Evolutionary conservation across 805 yeast genomes (phyloP), one percentile per base, ranked within the genome.

Genomic region (Sugiyamaella valdiviana): DNA sequence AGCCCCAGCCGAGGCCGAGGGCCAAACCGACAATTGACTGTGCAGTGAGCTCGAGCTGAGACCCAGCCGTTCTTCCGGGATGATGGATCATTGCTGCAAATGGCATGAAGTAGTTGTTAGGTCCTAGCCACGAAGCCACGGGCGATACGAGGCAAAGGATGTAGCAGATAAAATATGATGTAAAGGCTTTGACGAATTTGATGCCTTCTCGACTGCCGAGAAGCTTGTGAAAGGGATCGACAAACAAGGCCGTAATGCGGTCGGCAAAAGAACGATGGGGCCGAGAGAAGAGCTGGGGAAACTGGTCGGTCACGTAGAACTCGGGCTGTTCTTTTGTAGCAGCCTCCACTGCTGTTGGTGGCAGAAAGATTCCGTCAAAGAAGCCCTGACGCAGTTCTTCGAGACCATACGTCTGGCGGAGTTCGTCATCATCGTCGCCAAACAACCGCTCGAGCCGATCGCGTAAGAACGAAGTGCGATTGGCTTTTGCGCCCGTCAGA

Each of bases 301-400:
- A 14, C 20, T 26, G 17, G 12, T 21, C 45, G 24, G 16, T 19
- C 24, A 14, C 16, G 16, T 35, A 19, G 15, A 23, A 10, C 20
- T 15, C 20, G n/a, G 23, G 36, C 15, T 46, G 21, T 15, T 50
- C 48, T 32, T 21, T 39, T 21, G 44, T 42, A 1, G 42, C 47
- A 14, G 10, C 17, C 44, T 53, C 55, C 5, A 47, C 16, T 22
- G 39, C 16, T 19, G 55, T 53, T 35, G 65, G 66, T 21, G 66
- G 67, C 5, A 66, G 59, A 50, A 65, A 75, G 1, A 67, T 61
- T 1, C 79, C 72, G 54, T 75, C 78, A 51, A 75, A 75, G 55
- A 70, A 75, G 7, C 78, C 78, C 44, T 71, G 72, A 54, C 79
- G 63, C 21, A 71, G 54, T 53, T 75, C 80, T 46, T 72, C 73